Evolutionary conservation across 2,329 filamentous ascomycete genomes (phyloP), one percentile per base, ranked within the genome.

Genomic region (Fusarium lateritium): DNA sequence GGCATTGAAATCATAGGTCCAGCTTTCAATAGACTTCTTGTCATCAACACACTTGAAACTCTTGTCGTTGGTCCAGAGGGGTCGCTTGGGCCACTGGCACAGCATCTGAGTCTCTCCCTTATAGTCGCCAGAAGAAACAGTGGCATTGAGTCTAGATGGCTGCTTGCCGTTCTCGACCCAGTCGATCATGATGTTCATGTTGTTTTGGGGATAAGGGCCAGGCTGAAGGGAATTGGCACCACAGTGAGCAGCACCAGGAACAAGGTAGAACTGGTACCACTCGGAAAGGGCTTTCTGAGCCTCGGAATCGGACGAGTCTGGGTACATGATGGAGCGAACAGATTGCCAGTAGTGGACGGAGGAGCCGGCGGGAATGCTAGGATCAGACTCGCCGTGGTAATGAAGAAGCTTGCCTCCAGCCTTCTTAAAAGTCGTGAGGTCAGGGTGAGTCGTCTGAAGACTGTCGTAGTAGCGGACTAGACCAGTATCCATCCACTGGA

Each of bases 261-360:
- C 39, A 13, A 55, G 55, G 5, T 58, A 58, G 9, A 58, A 55
- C 19, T 58, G 49, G 22, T 58, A 55, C 55, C 55, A 55, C 2
- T 55, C 19, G 2, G 49, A 44, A 10, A 58, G 49, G 17, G 55
- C 55, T 1, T 44, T 55, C 1, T 55, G 49, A 0, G 49, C 39
- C 22, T 55, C 34, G 2, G 26, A 11, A 8, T 55, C 49, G 0
- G 55, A 58, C 4, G 28, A 4, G 0, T 33, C 5, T 2, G 55
- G 49, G 2, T 55, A 58, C 55, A 58, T 54, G 11, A 58, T 38
- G n/a, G 49, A 44, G 5, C 39, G 22, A 11, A 58, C 55, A 39
- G 55, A 58, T 6, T 58, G 39, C 49, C 49, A 58, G 4, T 58
- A 58, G 17, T 58, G 55, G 3, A 55, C 49, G 0, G 55, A 58